Evolutionary conservation across 2,329 filamentous ascomycete species (phyloP), one percentile per base, ranked within the genome.

Genomic region (Stagonosporopsis chrysanthemi): DNA sequence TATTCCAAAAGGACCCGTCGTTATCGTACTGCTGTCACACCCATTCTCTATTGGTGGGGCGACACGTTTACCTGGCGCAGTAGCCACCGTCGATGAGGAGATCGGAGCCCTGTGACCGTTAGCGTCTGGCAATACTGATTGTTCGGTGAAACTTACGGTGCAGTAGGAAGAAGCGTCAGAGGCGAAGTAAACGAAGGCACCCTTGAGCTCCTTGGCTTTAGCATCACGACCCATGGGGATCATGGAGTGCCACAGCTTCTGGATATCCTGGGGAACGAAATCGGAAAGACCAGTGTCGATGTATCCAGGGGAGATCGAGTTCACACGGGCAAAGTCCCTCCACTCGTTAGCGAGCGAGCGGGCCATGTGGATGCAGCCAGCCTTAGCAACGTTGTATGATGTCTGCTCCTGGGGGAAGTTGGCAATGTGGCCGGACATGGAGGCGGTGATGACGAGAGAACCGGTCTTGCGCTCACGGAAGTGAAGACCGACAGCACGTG

Each of bases 141-240:
- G n/a, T 6, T 24, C 8, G 8, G 17, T n/a, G 28, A 22, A 43
- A 69, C 73, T 68, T 65, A 75, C 91, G 8, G 91, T 96, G 17
- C 89, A 92, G 78, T 92, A 96, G 51, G 87, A 90, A n/a, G 88
- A 86, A 4, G 91, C 91, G 76, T 96, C 91, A 14, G 88, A 91
- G 17, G 90, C 89, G 54, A 96, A 81, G 77, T 92, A 95, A 44
- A 96, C 78, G 74, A 90, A 96, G 17, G 89, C 89, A 19, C 90
- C 92, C 80, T 94, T 93, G 66, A 96, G 82, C 80, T 96, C 91
- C 58, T 86, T 84, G 2, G 86, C 85, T 66, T 88, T 82, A 24
- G 89, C 91, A 71, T 92, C 88, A 63, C 91, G 84, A 44, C 86
- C 90, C 87, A 95, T 90, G 9, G 90, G 90, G 38, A 89, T 93